Percentiles rank a stretch among this genome's conserved stretches.
Evolutionary conservation across 352 stramenopile genomes (phyloP).

Genomic region (Stephanocyclus meneghinianus): DNA sequence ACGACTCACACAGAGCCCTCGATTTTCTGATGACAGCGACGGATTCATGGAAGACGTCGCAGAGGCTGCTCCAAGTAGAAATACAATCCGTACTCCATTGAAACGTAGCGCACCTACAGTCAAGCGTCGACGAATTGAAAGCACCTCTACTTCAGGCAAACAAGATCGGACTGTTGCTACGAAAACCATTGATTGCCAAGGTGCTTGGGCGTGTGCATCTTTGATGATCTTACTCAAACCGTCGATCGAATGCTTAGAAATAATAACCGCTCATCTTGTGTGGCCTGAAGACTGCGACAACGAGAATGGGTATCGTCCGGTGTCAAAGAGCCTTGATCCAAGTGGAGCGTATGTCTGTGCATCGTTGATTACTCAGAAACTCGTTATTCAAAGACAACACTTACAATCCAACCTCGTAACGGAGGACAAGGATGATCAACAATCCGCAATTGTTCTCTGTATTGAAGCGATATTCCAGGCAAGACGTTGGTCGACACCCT

Average conservation of each 20-base stretch:
- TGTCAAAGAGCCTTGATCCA: constrained; percentile 50
- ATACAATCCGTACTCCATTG: constrained; percentile 20
- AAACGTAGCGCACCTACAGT: constrained; percentile 24
- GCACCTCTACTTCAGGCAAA: constrained; percentile 14
- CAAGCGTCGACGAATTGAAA: constrained; percentile 43
- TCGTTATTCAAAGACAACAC: constrained; percentile 46
- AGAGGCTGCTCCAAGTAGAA: constrained; percentile 11
- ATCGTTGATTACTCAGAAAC: constrained; percentile 51
- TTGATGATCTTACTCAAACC: constrained; percentile 54
- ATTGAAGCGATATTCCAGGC: constrained; percentile 57
- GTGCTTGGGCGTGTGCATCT: constrained; percentile 49
- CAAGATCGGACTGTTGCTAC: constrained; percentile 11
- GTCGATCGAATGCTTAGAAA: constrained; percentile 55
- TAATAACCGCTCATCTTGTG: constrained; percentile 55
- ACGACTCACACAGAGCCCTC: constrained; percentile 17
- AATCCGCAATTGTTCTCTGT: constrained; percentile 54
- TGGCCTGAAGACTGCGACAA: constrained; percentile 56
- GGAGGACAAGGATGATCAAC: constrained; percentile 35
- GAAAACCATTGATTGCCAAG: constrained; percentile 41
- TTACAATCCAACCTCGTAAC: constrained; percentile 3
- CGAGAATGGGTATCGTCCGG: constrained; percentile 36
- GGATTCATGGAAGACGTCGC: constrained; percentile 47
- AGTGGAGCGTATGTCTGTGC: constrained; percentile 43
- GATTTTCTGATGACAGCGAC: constrained; percentile 52
- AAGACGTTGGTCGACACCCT: constrained; percentile 28